Conservation (phyloP, 2,329 filamentous ascomycete genomes). For the Alternaria conjuncta region DNA sequence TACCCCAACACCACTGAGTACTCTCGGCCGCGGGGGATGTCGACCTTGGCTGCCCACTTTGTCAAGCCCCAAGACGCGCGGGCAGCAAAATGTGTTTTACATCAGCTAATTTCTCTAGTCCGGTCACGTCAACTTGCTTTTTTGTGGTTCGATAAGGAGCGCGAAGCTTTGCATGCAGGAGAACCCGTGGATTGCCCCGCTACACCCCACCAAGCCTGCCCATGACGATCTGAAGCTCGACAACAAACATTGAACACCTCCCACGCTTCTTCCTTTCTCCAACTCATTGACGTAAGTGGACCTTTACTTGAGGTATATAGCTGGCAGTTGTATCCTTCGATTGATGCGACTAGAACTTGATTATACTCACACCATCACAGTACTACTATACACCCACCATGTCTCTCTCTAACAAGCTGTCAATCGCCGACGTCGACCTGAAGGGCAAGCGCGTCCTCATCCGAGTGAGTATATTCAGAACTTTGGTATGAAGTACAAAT, state of each 20-base stretch:
- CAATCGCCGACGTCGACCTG: slow-evolving; percentile 94
- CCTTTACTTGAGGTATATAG: slow-evolving; percentile 6
- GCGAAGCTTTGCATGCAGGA: slow-evolving; percentile 15
- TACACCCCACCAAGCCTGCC: slow-evolving; percentile 27
- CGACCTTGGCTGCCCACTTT: slow-evolving; percentile 7
- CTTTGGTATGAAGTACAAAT: slow-evolving; percentile 7
- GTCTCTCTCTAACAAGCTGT: slow-evolving; percentile 99
- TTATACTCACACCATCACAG: slow-evolving; percentile 2
- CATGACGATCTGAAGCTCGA: slow-evolving; percentile 30
- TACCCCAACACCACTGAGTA: neutral
- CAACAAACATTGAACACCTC: slow-evolving; percentile 25
- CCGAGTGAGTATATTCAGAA: slow-evolving; percentile 69
- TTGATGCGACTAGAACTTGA: neutral
- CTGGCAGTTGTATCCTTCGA: neutral
- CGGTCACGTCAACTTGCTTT: slow-evolving; percentile 26
- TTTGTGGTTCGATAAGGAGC: slow-evolving; percentile 33
- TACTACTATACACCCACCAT: slow-evolving; percentile 58
- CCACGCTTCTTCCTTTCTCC: slow-evolving; percentile 16
- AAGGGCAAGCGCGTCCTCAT: slow-evolving; percentile 99
- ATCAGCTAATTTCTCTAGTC: slow-evolving; percentile 16
- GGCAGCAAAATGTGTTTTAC: slow-evolving; percentile 4
- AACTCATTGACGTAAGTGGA: slow-evolving; percentile 27
- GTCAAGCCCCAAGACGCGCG: neutral
- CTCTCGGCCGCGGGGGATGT: slow-evolving; percentile 34
- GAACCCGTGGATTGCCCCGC: slow-evolving; percentile 20